Evolutionary conservation across 2,329 filamentous ascomycete genomes (phyloP).

Genomic region (Lasiodiplodia theobromae): DNA sequence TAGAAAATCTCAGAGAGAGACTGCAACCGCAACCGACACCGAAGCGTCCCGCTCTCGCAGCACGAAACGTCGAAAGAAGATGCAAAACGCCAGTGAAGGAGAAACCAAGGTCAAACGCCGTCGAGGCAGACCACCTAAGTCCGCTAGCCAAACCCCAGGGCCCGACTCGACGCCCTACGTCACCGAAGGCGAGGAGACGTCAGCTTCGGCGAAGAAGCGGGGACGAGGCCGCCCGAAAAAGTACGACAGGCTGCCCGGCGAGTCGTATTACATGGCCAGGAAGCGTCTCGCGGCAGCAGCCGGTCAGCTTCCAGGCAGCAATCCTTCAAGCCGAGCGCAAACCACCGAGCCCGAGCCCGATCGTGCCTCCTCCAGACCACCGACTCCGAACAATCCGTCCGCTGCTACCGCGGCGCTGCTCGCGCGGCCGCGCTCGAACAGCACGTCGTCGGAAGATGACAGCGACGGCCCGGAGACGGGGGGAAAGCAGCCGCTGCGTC

Average conservation of each 20-base stretch:
- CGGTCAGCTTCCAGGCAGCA: slow-evolving; percentile 1
- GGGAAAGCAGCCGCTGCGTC: not conserved
- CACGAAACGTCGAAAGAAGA: slow-evolving; percentile 1
- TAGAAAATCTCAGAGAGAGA: slow-evolving; percentile 38
- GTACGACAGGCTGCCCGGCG: slow-evolving; percentile 16
- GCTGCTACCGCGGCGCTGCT: not conserved
- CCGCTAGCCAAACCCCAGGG: not conserved
- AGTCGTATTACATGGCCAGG: slow-evolving; percentile 31
- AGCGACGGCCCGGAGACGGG: not conserved
- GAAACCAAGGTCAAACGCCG: not conserved
- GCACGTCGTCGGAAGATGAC: not conserved
- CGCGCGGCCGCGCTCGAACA: not conserved
- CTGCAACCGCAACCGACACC: slow-evolving; percentile 34
- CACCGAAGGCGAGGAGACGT: slow-evolving; percentile 6
- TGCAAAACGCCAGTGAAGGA: not conserved
- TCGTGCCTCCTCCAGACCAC: not conserved
- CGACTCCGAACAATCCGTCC: not conserved
- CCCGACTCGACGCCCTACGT: not conserved
- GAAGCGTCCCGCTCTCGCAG: not conserved
- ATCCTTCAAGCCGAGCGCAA: not conserved
- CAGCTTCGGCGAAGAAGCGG: slow-evolving; percentile 25
- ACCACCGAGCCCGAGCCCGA: slow-evolving; percentile 17
- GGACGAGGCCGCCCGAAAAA: slow-evolving; percentile 25
- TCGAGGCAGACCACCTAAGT: slow-evolving; percentile 16
- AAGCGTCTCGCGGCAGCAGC: slow-evolving; percentile 18